Conservation (phyloP, 805 yeast species). For the Teunomyces pallodes region DNA sequence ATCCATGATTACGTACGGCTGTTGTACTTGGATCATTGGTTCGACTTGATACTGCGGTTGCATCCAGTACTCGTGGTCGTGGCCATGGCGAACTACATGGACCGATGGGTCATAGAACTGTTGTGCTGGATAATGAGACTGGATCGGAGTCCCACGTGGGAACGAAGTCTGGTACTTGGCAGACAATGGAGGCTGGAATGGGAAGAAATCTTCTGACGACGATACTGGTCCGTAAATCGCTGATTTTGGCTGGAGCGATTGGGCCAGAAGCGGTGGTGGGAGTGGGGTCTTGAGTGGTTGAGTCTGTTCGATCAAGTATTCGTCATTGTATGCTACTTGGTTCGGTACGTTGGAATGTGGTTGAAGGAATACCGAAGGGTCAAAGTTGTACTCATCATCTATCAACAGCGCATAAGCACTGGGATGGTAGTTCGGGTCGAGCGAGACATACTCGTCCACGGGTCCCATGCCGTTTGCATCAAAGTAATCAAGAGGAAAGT, state of each 20-base stretch:
- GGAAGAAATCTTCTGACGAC: slow-evolving; percentile 20
- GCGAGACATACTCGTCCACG: slow-evolving; percentile 23
- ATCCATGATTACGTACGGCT: slow-evolving; percentile 18
- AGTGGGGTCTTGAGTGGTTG: slow-evolving; percentile 40
- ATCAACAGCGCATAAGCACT: slow-evolving; percentile 8
- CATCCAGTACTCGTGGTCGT: slow-evolving; percentile 19
- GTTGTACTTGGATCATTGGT: slow-evolving; percentile 11
- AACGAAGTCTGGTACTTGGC: slow-evolving; percentile 23
- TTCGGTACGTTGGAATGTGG: slow-evolving; percentile 12
- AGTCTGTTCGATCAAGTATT: slow-evolving; percentile 51
- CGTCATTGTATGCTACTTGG: slow-evolving; percentile 43
- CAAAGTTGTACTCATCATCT: slow-evolving; percentile 21
- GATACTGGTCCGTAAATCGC: slow-evolving; percentile 9
- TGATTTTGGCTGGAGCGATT: slow-evolving; percentile 9
- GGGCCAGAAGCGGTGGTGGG: neutral
- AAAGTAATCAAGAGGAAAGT: slow-evolving; percentile 70
- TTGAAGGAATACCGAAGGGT: slow-evolving; percentile 17
- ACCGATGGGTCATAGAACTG: slow-evolving; percentile 9
- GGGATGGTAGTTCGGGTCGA: slow-evolving; percentile 19
- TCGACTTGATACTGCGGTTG: slow-evolving; percentile 4
- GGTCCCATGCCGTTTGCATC: slow-evolving; percentile 38
- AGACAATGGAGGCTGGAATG: slow-evolving; percentile 19
- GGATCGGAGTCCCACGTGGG: slow-evolving; percentile 11
- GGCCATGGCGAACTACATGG: slow-evolving; percentile 11
- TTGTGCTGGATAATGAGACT: slow-evolving; percentile 3